phyloP scores from a whole-genome alignment of 441 rosid species.

The Biscutella laevigata region DNA sequence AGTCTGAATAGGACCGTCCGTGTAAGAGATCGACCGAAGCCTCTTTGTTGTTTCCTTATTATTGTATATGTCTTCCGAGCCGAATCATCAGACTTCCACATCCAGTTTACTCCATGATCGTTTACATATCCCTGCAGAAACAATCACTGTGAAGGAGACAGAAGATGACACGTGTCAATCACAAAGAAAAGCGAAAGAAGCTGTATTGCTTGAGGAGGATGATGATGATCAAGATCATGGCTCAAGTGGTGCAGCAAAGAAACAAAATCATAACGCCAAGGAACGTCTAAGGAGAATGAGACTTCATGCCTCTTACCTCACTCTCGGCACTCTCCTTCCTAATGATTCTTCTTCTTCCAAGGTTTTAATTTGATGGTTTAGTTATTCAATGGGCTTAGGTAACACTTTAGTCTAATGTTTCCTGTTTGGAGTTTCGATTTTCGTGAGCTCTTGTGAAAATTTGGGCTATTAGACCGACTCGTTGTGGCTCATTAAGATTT shows the following conservation, averaged over 20 bases:
- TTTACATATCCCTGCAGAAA: slow-evolving; percentile 26
- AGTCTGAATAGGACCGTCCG: not conserved
- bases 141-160: not conserved
- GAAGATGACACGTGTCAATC: slow-evolving; percentile 9
- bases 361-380: too few species aligned
- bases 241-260: slow-evolving; percentile 24
- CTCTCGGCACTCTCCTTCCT: slow-evolving; percentile 43
- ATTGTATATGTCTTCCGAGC: slow-evolving; percentile 4
- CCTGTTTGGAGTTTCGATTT: too few species aligned
- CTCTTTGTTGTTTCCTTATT: not conserved
- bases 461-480: too few species aligned
- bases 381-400: too few species aligned
- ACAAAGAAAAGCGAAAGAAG: slow-evolving; percentile 10
- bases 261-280: slow-evolving; percentile 39
- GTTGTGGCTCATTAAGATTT: too few species aligned
- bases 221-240: too few species aligned
- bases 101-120: slow-evolving; percentile 13
- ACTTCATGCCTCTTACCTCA: slow-evolving; percentile 34
- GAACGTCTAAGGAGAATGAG: slow-evolving; percentile 44
- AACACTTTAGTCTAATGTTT: too few species aligned
- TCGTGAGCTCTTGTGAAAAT: too few species aligned
- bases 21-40: not conserved
- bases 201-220: slow-evolving; percentile 5
- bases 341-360: slow-evolving; percentile 22
- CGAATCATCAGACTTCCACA: slow-evolving; percentile 21